Percentiles rank a stretch among this genome's conserved stretches.
These are phyloP conservation scores for Phaeosphaeria sp. DNA, from an alignment of 2,329 filamentous ascomycete species.

Conservation along the genomic window DNA sequence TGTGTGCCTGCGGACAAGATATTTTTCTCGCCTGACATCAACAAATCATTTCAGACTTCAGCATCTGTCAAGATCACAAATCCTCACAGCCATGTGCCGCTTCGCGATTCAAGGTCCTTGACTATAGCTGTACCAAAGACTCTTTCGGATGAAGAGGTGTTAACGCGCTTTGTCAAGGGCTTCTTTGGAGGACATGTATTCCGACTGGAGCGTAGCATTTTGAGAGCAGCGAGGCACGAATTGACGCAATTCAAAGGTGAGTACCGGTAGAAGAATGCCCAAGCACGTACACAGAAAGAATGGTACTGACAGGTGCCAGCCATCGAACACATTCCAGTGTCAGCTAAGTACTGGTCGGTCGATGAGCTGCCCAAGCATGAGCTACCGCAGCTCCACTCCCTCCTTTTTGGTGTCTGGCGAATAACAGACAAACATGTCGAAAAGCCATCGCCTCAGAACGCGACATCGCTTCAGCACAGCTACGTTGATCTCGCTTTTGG, in stretches of 20 bases:
- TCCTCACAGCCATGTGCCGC: conserved; percentile 6
- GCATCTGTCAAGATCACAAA: conserved; percentile 8
- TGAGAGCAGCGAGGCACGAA: conserved; percentile 3
- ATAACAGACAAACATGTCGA: neutral
- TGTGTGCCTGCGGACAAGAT: neutral
- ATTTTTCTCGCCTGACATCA: neutral
- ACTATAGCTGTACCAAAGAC: conserved; percentile 2
- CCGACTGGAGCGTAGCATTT: conserved; percentile 8
- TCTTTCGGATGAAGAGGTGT: conserved; percentile 11
- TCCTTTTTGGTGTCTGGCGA: conserved; percentile 3
- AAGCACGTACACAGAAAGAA: neutral
- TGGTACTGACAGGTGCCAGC: neutral
- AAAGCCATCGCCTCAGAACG: neutral
- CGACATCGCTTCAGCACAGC: neutral
- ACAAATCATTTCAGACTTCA: conserved; percentile 4
- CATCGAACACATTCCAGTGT: conserved; percentile 3
- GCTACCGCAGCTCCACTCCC: neutral
- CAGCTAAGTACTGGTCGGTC: conserved; percentile 2
- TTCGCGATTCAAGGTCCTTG: conserved; percentile 7
- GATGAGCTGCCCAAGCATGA: neutral
- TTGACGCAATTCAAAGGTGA: conserved; percentile 5
- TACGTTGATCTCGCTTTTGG: conserved; percentile 11
- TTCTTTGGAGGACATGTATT: conserved; percentile 23
- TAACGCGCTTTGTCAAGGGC: conserved; percentile 18
- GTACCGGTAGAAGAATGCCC: neutral